Evolutionary conservation across 306 rosid genomes (phyloP), one percentile per base, ranked within the genome.

Genomic region (Morella rubra): DNA sequence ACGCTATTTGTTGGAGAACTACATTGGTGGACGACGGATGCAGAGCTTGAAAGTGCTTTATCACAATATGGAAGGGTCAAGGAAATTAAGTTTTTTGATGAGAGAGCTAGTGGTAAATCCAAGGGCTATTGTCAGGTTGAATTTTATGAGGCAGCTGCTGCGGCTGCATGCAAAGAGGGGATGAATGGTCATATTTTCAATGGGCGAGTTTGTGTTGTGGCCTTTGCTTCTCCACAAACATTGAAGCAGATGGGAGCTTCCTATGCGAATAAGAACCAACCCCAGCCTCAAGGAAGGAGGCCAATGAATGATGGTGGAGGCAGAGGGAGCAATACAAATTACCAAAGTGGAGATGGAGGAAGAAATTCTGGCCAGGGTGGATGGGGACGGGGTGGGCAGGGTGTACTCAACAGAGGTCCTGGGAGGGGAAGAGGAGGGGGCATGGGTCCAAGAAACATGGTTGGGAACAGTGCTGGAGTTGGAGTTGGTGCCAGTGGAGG

Each of bases 11-110:
- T 95, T 64, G 99, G 99, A 50, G 99, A 96, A 80, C 83, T 96
- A 82, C 98, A 96, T 76, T 96, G 99, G 99, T 96, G 99, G 99
- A 96, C 97, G 10, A 96, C 98, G 0, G 99, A 92, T 88, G 87
- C 93, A 7, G 99, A 96, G 81, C 84, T 96, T 37, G 99, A 96
- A 79, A 81, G 76, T 5, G 99, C 88, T 73, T 87, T 96, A 40
- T 88, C 90, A 44, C 91, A 89, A 86, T 96, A 92, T 74, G 99
- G 99, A 51, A 76, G 84, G 7, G 94, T 96, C 73, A 96, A 91
- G 89, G 99, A 96, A 87, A 90, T 96, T 55, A 96, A 89, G 87
- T 96, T 96, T 84, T 92, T 72, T 0, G 99, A 96, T n/a, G 99
- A 96, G 93, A 96, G 91, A 82, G 99, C 99, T 0, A 96, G 99